Conservation (phyloP, 805 yeast genomes). For the Monosporozyma aerobia region DNA sequence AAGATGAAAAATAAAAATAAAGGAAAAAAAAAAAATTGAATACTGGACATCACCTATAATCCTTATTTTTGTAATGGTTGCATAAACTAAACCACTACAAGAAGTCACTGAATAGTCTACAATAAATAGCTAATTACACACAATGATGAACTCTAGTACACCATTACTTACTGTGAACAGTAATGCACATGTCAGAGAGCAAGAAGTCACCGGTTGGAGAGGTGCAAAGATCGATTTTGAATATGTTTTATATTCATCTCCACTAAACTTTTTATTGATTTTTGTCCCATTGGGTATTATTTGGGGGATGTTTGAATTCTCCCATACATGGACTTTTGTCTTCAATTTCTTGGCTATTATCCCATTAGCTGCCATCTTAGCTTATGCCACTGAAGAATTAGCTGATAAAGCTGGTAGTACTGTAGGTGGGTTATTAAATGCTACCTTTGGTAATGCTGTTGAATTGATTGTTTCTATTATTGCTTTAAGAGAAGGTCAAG, state of each 20-base stretch:
- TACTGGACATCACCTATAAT: not conserved
- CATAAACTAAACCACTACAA: not conserved
- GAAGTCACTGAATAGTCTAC: not conserved
- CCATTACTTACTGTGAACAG: conserved; percentile 12
- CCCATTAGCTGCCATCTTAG: conserved; percentile 83
- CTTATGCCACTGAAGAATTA: conserved; percentile 89
- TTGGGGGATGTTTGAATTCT: conserved; percentile 54
- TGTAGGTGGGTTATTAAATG: conserved; percentile 87
- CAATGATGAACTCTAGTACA: conserved; percentile 13
- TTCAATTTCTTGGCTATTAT: conserved; percentile 83
- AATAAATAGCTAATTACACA: not conserved
- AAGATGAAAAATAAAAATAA: not conserved
- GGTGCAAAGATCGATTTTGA: conserved; percentile 15
- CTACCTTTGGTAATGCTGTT: conserved; percentile 96
- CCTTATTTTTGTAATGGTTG: not conserved
- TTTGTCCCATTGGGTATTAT: conserved; percentile 85
- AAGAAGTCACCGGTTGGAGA: conserved; percentile 12
- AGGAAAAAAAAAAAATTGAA: not conserved
- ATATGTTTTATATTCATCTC: conserved; percentile 43
- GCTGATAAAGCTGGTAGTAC: conserved; percentile 86
- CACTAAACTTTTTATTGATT: conserved; percentile 64
- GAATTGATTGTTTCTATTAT: conserved; percentile 91
- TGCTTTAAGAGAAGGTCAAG: conserved; percentile 77
- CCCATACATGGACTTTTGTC: conserved; percentile 49
- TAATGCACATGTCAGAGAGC: conserved; percentile 5